Evolutionary conservation across 768 basidiomycete species (phyloP).

Genomic region (Dendrothele bispora): DNA sequence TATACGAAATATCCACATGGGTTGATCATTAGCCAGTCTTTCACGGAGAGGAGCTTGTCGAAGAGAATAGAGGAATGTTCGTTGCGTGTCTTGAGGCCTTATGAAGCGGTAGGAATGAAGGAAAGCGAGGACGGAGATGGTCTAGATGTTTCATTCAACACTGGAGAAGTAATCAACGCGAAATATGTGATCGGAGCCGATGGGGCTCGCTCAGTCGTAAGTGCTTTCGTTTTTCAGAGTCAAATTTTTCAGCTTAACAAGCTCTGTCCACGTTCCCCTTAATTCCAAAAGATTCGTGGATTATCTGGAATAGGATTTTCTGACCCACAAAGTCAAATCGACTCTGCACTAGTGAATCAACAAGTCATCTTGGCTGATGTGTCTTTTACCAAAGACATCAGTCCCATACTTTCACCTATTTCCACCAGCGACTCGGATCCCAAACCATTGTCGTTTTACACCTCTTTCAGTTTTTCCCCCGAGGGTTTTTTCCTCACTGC

Average conservation of each 20-base stretch:
- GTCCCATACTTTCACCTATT: too few species aligned
- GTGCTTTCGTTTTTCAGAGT: conserved; percentile 17
- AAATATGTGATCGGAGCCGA: conserved; percentile 45
- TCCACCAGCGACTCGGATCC: too few species aligned
- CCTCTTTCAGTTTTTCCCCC: too few species aligned
- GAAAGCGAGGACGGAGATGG: too few species aligned
- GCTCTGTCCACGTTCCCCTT: too few species aligned
- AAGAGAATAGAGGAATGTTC: conserved; percentile 26
- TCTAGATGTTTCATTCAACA: too few species aligned
- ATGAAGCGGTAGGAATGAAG: conserved; percentile 31
- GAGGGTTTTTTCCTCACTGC: conserved; percentile 2
- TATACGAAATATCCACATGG: conserved; percentile 38
- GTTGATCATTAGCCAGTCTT: conserved; percentile 35
- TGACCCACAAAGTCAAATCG: conserved; percentile 29
- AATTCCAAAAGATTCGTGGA: conserved; percentile 32
- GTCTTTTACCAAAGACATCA: too few species aligned
- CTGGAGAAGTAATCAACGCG: too few species aligned
- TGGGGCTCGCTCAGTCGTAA: conserved; percentile 36
- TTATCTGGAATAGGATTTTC: conserved; percentile 34
- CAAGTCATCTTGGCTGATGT: conserved; percentile 43
- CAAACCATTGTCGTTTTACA: too few species aligned
- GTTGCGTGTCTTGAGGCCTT: conserved; percentile 28
- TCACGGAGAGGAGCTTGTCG: conserved; percentile 36
- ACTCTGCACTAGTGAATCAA: conserved; percentile 16
- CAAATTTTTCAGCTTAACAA: too few species aligned